phyloP scores from a whole-genome alignment of 2,329 filamentous ascomycete species.

The Thielaviopsis cerberus region DNA sequence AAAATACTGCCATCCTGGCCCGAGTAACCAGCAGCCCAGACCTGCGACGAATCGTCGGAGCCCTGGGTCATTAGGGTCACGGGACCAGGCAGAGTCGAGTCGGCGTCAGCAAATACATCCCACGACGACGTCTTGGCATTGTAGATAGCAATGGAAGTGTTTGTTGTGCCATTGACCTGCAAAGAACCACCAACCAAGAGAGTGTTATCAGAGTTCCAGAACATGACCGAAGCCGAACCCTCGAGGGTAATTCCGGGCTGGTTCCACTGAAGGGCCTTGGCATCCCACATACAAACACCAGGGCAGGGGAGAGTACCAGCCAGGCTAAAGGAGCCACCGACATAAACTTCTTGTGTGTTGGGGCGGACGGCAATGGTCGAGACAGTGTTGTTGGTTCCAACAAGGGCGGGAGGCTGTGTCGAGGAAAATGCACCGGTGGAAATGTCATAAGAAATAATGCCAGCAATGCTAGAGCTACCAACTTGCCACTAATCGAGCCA shows the following conservation, averaged over 20 bases:
- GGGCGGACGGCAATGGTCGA: slow-evolving; percentile 59
- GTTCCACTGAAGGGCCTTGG: slow-evolving; percentile 55
- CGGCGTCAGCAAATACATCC: slow-evolving; percentile 41
- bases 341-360: slow-evolving; percentile 54
- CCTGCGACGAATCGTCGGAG: slow-evolving; percentile 48
- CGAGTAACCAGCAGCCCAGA: slow-evolving; percentile 67
- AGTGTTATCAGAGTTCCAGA: slow-evolving; percentile 55
- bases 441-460: slow-evolving; percentile 67
- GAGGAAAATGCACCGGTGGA: slow-evolving; percentile 37
- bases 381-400: slow-evolving; percentile 52
- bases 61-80: slow-evolving; percentile 59
- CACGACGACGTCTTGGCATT: slow-evolving; percentile 50
- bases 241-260: slow-evolving; percentile 53
- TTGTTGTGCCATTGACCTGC: slow-evolving; percentile 41
- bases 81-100: slow-evolving; percentile 51
- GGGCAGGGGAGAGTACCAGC: slow-evolving; percentile 72
- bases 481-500: slow-evolving; percentile 59
- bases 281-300: slow-evolving; percentile 63
- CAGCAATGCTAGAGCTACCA: slow-evolving; percentile 42
- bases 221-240: slow-evolving; percentile 52
- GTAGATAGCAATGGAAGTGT: slow-evolving; percentile 53
- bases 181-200: slow-evolving; percentile 67
- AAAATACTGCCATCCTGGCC: slow-evolving; percentile 47
- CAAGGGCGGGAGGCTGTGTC: slow-evolving; percentile 57
- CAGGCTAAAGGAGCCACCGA: slow-evolving; percentile 67